Evolutionary conservation across 2,329 filamentous ascomycete genomes (phyloP).

Genomic region (Colletotrichum incanum): DNA sequence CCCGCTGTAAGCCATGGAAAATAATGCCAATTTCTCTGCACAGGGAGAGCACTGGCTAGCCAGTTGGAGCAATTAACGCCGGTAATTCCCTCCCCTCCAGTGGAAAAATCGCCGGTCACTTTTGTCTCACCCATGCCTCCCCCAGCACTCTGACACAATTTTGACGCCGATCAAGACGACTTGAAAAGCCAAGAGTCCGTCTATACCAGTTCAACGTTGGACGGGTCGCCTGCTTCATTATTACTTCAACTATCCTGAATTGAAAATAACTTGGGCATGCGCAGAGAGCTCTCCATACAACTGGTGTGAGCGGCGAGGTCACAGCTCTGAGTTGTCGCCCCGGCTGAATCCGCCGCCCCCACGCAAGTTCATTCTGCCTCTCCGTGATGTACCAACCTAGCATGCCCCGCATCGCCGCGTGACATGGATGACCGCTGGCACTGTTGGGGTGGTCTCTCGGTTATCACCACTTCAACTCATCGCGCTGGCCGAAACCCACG

Average conservation of each 20-base stretch:
- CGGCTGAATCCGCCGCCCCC: slow-evolving; percentile 27
- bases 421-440: slow-evolving; percentile 21
- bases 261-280: neutral
- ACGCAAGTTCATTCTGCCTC: slow-evolving; percentile 1
- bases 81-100: slow-evolving; percentile 19
- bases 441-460: neutral
- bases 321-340: neutral
- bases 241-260: no score
- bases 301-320: neutral
- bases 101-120: neutral
- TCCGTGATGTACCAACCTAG: neutral
- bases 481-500: neutral
- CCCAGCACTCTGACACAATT: neutral
- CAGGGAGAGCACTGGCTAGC: neutral
- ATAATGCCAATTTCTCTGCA: slow-evolving; percentile 28
- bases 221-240: neutral
- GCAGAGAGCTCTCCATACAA: neutral
- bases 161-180: neutral
- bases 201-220: neutral
- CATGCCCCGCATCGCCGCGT: slow-evolving; percentile 26
- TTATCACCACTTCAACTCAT: neutral
- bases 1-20: slow-evolving; percentile 20
- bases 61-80: slow-evolving; percentile 33
- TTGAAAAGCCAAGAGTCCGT: neutral
- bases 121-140: neutral